A percentile compares a stretch with the other conserved stretches of the same genome.
Conservation (phyloP, 257 asterid species). For the Cruciata laevipes region DNA sequence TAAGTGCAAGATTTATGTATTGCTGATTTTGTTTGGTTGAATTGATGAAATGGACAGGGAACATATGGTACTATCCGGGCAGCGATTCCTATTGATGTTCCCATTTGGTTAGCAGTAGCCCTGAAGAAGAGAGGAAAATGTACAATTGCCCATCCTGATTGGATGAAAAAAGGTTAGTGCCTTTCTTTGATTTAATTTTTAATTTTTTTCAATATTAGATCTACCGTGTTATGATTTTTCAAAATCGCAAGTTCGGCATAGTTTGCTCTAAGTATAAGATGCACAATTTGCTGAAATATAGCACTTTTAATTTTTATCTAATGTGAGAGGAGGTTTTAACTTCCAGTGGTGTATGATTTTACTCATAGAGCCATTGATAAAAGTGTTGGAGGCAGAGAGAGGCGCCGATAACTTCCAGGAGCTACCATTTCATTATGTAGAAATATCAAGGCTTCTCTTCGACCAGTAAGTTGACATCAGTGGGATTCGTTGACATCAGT, state of each 20-base stretch:
- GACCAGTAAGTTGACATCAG: constrained; percentile 56
- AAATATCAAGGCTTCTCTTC: constrained; percentile 88
- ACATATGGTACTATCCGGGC: constrained; percentile 87
- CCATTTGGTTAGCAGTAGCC: constrained; percentile 92
- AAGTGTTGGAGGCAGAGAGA: constrained; percentile 83
- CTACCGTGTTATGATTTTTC: too few relatives aligned
- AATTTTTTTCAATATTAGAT: not conserved
- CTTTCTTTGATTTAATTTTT: not conserved
- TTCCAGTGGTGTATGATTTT: constrained; percentile 1
- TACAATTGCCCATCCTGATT: constrained; percentile 72
- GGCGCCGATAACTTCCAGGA: constrained; percentile 82
- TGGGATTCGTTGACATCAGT: not conserved
- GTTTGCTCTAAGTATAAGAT: not conserved
- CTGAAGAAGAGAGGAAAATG: constrained; percentile 95
- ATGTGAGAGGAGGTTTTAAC: not conserved
- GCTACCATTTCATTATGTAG: constrained; percentile 91
- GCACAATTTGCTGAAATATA: not conserved
- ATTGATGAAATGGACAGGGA: constrained; percentile 41
- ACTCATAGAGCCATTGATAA: constrained; percentile 60
- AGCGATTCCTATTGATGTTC: constrained; percentile 65
- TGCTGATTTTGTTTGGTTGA: constrained; percentile 3
- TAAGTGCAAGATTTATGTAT: not conserved
- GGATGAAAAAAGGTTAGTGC: constrained; percentile 83
- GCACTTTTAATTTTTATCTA: not conserved
- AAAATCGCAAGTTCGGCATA: not conserved